Evolutionary conservation across 2,329 filamentous ascomycete species (phyloP), one percentile per base, ranked within the genome.

Genomic region (Fusarium solani-melongenae): DNA sequence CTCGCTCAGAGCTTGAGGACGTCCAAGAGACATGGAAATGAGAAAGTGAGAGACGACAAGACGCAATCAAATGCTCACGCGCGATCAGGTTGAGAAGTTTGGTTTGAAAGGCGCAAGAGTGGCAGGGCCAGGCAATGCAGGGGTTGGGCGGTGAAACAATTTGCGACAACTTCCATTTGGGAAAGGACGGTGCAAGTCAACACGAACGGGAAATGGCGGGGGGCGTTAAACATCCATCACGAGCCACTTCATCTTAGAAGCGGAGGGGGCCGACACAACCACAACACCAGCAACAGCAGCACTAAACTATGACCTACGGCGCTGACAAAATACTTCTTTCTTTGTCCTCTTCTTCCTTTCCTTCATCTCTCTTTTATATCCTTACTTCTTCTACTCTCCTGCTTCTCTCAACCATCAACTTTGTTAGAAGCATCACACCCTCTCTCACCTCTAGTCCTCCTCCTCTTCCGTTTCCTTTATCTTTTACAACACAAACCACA

Each of bases 141-240:
- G 44, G 44, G 44, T 11, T 27, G 44, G 44, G 44, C 44, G 24
- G 44, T 49, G 44, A 49, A 49, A 49, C 44, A 49, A 49, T 49
- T 49, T 49, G 44, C 44, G 44, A 49, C 44, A 49, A 17, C 44
- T 49, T 29, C 44, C 44, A 29, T 49, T 49, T 44, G 20, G 39
- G 39, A 44, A 44, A 44, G 39, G 39, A 14, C 20, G 38, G 34
- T 36, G 34, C 34, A 36, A 36, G 34, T 36, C 34, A 39, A 20
- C 17, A 46, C 20, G 8, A 44, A 46, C 24, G 44, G 44, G 44
- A 49, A 49, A 49, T 27, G 44, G 44, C 44, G 44, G 22, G 44
- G 44, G 44, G 44, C 44, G 44, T 49, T 49, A 63, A 65, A 55
- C 51, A 64, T 41, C 38, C 58, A 71, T 73, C 66, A 73, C 56